phyloP scores from a whole-genome alignment of 1,284 basidiomycete genomes.

The Pascua sp. region DNA sequence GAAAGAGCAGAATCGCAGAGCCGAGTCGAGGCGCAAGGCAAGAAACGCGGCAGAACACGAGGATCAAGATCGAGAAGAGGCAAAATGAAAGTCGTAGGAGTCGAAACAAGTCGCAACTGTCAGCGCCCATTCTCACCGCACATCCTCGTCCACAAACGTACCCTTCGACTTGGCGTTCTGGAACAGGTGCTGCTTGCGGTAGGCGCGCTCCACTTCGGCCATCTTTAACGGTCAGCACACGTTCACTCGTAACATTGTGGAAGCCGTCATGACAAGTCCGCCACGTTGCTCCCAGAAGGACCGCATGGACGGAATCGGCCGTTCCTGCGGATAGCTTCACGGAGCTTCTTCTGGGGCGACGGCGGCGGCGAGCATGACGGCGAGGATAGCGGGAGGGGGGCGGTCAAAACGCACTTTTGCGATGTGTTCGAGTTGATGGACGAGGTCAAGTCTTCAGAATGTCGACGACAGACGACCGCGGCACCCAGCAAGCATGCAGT shows the following conservation, averaged over 20 bases:
- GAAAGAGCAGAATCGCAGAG: background rate
- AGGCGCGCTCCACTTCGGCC: slow-evolving; percentile 44
- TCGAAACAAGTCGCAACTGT: slow-evolving; percentile 1
- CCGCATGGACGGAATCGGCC: too few relatives aligned
- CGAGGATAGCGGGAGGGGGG: too few relatives aligned
- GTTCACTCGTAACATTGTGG: background rate
- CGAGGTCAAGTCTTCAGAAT: too few relatives aligned
- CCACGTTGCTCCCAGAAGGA: too few relatives aligned
- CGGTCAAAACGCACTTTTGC: too few relatives aligned
- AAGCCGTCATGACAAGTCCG: too few relatives aligned
- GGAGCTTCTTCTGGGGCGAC: too few relatives aligned
- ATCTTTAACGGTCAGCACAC: slow-evolving; percentile 2
- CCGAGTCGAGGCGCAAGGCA: background rate
- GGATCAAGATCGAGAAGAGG: background rate
- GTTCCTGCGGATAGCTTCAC: too few relatives aligned
- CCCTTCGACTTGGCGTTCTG: slow-evolving; percentile 93
- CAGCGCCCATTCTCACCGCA: background rate
- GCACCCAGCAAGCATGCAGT: too few relatives aligned
- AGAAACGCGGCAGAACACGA: background rate
- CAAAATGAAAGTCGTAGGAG: background rate
- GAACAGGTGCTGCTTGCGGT: slow-evolving; percentile 97
- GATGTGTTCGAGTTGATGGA: too few relatives aligned
- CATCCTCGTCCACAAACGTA: slow-evolving; percentile 53
- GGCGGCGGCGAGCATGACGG: too few relatives aligned
- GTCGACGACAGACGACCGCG: too few relatives aligned